Conservation (phyloP, 768 basidiomycete genomes). For the Boletus rubropictus region DNA sequence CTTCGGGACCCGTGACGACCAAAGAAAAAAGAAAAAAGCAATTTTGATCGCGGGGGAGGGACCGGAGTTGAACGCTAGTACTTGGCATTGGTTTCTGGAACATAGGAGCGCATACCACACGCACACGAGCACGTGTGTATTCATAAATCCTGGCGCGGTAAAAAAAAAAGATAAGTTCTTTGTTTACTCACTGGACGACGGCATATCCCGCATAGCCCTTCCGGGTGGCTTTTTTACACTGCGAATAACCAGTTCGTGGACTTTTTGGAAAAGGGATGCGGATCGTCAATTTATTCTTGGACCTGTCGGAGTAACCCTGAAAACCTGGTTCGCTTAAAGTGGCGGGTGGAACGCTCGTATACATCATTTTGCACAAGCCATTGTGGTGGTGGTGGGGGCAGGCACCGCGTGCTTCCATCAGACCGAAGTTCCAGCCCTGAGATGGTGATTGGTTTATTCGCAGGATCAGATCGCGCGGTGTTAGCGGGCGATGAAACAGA, state of each 20-base stretch:
- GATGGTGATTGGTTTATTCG: background rate
- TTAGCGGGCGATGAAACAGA: background rate
- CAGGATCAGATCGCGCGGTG: constrained; percentile 14
- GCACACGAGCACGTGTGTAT: too few species aligned
- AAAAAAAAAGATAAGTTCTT: too few species aligned
- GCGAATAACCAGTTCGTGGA: constrained; percentile 5
- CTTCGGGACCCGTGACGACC: too few species aligned
- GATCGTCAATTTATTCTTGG: constrained; percentile 13
- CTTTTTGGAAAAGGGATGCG: constrained; percentile 4
- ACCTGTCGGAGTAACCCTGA: background rate
- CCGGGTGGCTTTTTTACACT: background rate
- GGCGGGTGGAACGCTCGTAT: background rate
- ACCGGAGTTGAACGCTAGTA: too few species aligned
- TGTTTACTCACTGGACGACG: background rate
- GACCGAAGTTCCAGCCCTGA: background rate
- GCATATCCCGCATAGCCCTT: background rate
- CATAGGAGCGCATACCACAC: too few species aligned
- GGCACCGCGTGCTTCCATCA: background rate
- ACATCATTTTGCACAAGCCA: background rate
- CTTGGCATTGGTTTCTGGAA: too few species aligned
- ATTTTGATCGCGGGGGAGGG: too few species aligned
- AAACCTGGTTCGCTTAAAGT: background rate
- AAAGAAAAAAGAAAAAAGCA: too few species aligned
- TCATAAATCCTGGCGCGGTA: too few species aligned
- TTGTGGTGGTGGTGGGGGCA: background rate